Base-by-base conservation (phyloP, 2,329 filamentous ascomycete genomes). In the Ophiostoma sp. region DNA sequence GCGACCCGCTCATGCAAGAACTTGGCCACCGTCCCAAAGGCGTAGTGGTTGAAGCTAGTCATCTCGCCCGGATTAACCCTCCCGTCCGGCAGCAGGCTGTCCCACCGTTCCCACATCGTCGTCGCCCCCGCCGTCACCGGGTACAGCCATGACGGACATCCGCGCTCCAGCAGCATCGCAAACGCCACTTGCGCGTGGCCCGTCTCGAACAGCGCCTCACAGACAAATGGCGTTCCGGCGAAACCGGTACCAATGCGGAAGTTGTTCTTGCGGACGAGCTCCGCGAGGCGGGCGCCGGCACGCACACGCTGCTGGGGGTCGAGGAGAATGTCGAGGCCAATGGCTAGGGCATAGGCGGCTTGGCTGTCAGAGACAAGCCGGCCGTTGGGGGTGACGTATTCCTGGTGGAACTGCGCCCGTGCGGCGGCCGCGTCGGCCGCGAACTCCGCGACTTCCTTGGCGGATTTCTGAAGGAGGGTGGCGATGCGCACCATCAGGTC, bases 1-100 rank as follows among this genome's bases (percentile, higher is more conserved):
- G 52, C 25, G 48, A 39, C 19, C 39, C 59, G 22, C 28, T 39
- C 42, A n/a, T 72, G 61, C 61, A 72, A 31, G 42, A 48, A 72
- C 15, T 68, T 28, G 3, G 59, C 31, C 6, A 72, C 70, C 7
- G 70, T 19, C 19, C 82, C 82, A 9, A 83, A 79, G 1, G 82
- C 81, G 70, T 83, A 83, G 74, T 84, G 82, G 74, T 84, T 82
- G 74, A 82, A 81, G 70, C 79, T 82, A 0, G 82, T 84, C 83
- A 84, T 83, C 25, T 78, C 74, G 6, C 82, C 80, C 1, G 81
- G 78, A 72, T 83, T 83, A 63, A 83, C 78, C 1, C 71, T 77
- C 0, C 81, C 82, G 71, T 83, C 78, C 0, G 80, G 79, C 25
- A 83, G 75, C 77, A 84, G 78, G 52, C 78, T 79, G 72, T 84